Conservation (phyloP, 805 yeast genomes). For the Cyberlindnera suaveolens region DNA sequence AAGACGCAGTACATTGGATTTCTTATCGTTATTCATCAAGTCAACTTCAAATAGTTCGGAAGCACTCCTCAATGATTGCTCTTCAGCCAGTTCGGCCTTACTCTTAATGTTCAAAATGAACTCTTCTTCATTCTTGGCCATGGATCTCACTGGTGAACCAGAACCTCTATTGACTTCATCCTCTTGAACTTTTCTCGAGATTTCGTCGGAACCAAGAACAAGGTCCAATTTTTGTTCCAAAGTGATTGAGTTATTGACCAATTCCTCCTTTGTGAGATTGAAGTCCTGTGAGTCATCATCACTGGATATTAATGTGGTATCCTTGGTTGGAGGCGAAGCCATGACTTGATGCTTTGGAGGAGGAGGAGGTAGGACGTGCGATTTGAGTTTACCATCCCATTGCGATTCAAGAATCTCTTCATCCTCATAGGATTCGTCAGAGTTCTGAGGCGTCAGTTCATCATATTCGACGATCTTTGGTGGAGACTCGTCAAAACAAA, state of each 20-base stretch:
- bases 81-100: slow-evolving; percentile 19
- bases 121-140: slow-evolving; percentile 19
- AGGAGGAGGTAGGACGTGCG: slow-evolving; percentile 30
- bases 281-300: slow-evolving; percentile 24
- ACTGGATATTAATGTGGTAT: slow-evolving; percentile 19
- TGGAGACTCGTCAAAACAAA: slow-evolving; percentile 33
- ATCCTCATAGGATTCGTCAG: slow-evolving; percentile 18
- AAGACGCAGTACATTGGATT: slow-evolving; percentile 17
- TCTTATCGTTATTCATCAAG: slow-evolving; percentile 25
- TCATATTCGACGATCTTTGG: slow-evolving; percentile 33
- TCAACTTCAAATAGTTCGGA: slow-evolving; percentile 29
- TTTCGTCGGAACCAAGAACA: slow-evolving; percentile 26
- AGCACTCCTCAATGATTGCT: slow-evolving; percentile 24
- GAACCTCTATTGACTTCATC: slow-evolving; percentile 21
- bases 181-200: slow-evolving; percentile 18
- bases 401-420: slow-evolving; percentile 18
- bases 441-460: slow-evolving; percentile 20
- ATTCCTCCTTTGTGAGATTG: slow-evolving; percentile 23
- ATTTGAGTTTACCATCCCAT: slow-evolving; percentile 21
- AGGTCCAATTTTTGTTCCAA: slow-evolving; percentile 41
- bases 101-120: slow-evolving; percentile 18
- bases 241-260: slow-evolving; percentile 23
- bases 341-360: slow-evolving; percentile 27
- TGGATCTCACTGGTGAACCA: slow-evolving; percentile 18
- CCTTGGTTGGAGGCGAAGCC: slow-evolving; percentile 20